These are phyloP conservation scores for Aphanomyces astaci DNA, from an alignment of 352 stramenopile genomes.

Conservation along the genomic window DNA sequence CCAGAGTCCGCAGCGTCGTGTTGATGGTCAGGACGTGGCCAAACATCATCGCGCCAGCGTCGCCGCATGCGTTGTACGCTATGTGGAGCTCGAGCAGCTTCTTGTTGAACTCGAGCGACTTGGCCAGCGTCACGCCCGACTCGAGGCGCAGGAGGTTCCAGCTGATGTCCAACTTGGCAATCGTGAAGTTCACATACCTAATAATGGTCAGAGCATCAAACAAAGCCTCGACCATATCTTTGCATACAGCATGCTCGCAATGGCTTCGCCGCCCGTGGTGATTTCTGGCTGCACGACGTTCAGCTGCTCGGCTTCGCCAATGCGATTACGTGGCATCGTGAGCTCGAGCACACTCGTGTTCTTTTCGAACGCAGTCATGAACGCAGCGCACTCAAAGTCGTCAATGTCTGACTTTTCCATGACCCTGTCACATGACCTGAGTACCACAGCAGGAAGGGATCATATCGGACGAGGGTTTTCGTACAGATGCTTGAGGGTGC, in stretches of 20 bases:
- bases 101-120: slow-evolving; percentile 52
- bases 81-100: slow-evolving; percentile 62
- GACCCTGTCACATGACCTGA: slow-evolving; percentile 9
- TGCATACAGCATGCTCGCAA: slow-evolving; percentile 82
- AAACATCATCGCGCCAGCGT: slow-evolving; percentile 69
- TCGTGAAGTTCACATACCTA: slow-evolving; percentile 46
- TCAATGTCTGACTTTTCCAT: slow-evolving; percentile 84
- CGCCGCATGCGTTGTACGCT: slow-evolving; percentile 67
- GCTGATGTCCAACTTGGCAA: slow-evolving; percentile 75
- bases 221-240: not conserved
- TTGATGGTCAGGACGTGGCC: slow-evolving; percentile 60
- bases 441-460: not conserved
- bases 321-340: slow-evolving; percentile 75
- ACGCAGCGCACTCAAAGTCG: slow-evolving; percentile 74
- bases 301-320: slow-evolving; percentile 79
- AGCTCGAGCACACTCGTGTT: slow-evolving; percentile 70
- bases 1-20: slow-evolving; percentile 46
- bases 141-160: slow-evolving; percentile 86
- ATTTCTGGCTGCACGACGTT: slow-evolving; percentile 84
- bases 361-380: slow-evolving; percentile 75
- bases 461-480: not conserved
- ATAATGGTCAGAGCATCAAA: not conserved
- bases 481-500: slow-evolving; percentile 49
- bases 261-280: slow-evolving; percentile 78
- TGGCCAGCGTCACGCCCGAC: slow-evolving; percentile 56